Evolutionary conservation across 2,329 filamentous ascomycete species (phyloP), one percentile per base, ranked within the genome.

Genomic region (Talaromyces sp.): DNA sequence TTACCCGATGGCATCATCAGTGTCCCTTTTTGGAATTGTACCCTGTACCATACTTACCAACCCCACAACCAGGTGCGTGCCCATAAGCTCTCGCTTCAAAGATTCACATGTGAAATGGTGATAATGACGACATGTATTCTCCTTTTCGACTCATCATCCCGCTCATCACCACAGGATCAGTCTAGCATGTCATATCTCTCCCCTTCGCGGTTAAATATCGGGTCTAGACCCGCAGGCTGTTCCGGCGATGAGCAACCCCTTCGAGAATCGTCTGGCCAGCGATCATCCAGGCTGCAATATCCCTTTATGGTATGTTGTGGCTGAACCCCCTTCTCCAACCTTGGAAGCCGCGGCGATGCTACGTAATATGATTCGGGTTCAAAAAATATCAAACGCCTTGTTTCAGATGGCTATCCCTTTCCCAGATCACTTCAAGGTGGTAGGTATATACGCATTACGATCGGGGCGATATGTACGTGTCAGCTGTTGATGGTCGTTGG

Each of bases 111-210:
- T 33, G 56, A 59, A 45, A 16, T 4, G n/a, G 9, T 8, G 22
- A 59, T 13, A 16, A 59, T 59, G 56, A 59, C 56, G 37, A 59
- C 56, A 59, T 58, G 5, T 52, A 31, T 33, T 33, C n/a, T 52
- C 48, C 33, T 52, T 33, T 52, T 52, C 27, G 24, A 11, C 11
- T 13, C 48, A 52, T 10, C 22, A 47, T 5, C 22, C 35, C 11
- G 35, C 35, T 13, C 35, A 33, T 7, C 47, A 50, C 8, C 27
- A 43, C 22, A 43, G 41, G 22, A 22, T 19, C 13, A 13, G 19
- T 19, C n/a, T 16, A 27, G 14, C 47, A 16, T 27, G 22, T 27
- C 22, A 14, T 19, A 37, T 33, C 27, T 56, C 19, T 16, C 24
- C 35, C 24, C 35, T 11, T 24, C 56, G 56, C 56, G 37, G 56